These are phyloP conservation scores for Septoria petroselini DNA, from an alignment of 2,329 filamentous ascomycete genomes.

Conservation along the genomic window DNA sequence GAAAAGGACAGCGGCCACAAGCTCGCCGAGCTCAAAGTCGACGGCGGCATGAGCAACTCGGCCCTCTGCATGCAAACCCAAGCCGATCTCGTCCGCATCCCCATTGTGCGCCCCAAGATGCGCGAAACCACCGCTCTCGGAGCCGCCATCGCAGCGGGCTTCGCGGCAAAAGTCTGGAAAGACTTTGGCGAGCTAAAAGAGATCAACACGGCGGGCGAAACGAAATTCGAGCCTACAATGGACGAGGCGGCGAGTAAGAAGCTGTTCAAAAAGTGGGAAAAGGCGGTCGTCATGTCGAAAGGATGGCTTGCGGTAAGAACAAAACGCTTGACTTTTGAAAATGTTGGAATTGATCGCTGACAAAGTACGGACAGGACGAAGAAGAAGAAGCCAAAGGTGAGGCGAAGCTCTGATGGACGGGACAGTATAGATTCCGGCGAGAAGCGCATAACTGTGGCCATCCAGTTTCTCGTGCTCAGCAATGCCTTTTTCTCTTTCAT, in stretches of 20 bases:
- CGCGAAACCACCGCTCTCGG: conserved; percentile 86
- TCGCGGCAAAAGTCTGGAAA: conserved; percentile 76
- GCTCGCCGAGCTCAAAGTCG: conserved; percentile 73
- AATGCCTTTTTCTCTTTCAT: no score
- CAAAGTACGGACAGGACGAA: no score
- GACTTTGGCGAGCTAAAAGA: conserved; percentile 69
- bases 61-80: conserved; percentile 89
- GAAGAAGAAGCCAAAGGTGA: not conserved
- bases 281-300: conserved; percentile 74
- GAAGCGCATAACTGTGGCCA: no score
- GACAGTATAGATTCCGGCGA: not conserved
- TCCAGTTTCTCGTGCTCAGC: no score
- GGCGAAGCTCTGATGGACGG: not conserved
- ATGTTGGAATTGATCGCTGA: no score
- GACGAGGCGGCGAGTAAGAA: conserved; percentile 50
- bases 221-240: conserved; percentile 67
- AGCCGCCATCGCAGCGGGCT: conserved; percentile 83
- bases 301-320: conserved; percentile 57
- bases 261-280: conserved; percentile 70
- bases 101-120: conserved; percentile 81
- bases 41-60: conserved; percentile 86
- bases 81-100: conserved; percentile 79
- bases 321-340: no score
- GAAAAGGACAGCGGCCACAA: conserved; percentile 76
- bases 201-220: conserved; percentile 68